phyloP scores from a whole-genome alignment of 768 basidiomycete genomes.

The Chalciporus piperatus region DNA sequence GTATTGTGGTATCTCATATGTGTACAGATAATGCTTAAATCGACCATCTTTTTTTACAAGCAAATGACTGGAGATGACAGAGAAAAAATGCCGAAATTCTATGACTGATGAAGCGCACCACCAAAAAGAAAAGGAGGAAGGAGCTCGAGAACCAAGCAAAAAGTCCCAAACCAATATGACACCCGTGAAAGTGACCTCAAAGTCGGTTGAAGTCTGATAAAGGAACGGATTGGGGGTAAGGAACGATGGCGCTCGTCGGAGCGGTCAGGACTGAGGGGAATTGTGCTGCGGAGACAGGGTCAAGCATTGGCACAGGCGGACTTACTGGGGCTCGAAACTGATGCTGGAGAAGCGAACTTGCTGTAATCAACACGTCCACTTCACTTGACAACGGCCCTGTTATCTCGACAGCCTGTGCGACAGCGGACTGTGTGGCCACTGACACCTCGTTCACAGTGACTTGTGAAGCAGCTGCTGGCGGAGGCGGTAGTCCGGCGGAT shows the following conservation, averaged over 20 bases:
- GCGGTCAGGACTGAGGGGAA: slow-evolving; percentile 24
- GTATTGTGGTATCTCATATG: slow-evolving; percentile 26
- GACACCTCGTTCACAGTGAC: slow-evolving; percentile 58
- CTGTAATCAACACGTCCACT: slow-evolving; percentile 77
- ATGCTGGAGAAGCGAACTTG: slow-evolving; percentile 50
- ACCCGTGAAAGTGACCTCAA: slow-evolving; percentile 22
- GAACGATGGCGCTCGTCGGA: slow-evolving; percentile 18
- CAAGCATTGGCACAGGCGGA: slow-evolving; percentile 22
- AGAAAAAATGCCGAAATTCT: slow-evolving; percentile 23
- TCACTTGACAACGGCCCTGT: slow-evolving; percentile 71
- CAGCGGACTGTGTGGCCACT: slow-evolving; percentile 68
- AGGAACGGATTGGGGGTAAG: slow-evolving; percentile 25
- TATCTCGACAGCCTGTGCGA: slow-evolving; percentile 79
- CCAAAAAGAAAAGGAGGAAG: slow-evolving; percentile 15
- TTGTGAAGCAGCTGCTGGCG: slow-evolving; percentile 32
- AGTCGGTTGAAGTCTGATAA: slow-evolving; percentile 27
- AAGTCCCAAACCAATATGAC: slow-evolving; percentile 29
- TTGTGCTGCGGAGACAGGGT: slow-evolving; percentile 26
- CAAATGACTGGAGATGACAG: slow-evolving; percentile 12
- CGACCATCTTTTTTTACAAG: slow-evolving; percentile 22
- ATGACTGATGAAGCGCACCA: slow-evolving; percentile 30
- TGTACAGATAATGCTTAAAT: slow-evolving; percentile 36
- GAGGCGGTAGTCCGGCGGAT: slow-evolving; percentile 37
- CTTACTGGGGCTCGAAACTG: slow-evolving; percentile 34
- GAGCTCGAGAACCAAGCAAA: slow-evolving; percentile 18